phyloP scores from a whole-genome alignment of 306 rosid genomes.

The Cicer chorassanicum region DNA sequence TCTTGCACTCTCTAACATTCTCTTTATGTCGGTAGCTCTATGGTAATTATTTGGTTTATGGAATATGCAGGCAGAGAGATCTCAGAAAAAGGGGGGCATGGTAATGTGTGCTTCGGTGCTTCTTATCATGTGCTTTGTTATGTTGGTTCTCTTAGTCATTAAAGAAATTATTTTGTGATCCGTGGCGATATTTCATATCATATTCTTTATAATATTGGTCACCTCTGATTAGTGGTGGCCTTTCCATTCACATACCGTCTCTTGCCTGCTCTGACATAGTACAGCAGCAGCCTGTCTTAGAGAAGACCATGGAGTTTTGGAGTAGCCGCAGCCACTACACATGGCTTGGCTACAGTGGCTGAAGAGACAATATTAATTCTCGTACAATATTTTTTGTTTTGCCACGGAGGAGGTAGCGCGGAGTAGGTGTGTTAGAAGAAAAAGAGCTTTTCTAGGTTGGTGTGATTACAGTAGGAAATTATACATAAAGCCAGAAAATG shows the following conservation, averaged over 20 bases:
- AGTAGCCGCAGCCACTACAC: constrained; percentile 30
- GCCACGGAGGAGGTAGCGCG: constrained; percentile 27
- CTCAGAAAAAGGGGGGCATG: constrained; percentile 95
- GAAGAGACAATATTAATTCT: constrained; percentile 42
- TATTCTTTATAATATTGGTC: constrained; percentile 45
- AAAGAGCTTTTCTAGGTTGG: constrained; percentile 35
- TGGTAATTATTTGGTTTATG: constrained; percentile 35
- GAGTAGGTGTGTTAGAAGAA: constrained; percentile 41
- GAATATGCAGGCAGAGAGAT: constrained; percentile 89
- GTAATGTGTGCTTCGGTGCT: constrained; percentile 93
- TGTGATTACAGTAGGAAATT: constrained; percentile 48
- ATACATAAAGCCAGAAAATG: constrained; percentile 47
- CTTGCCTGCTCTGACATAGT: constrained; percentile 41
- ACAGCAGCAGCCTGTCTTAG: constrained; percentile 35
- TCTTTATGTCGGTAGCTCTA: background rate
- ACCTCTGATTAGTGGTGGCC: constrained; percentile 45
- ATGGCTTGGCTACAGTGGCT: constrained; percentile 25
- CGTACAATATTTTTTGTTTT: constrained; percentile 34
- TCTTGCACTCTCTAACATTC: constrained; percentile 11
- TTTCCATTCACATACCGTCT: constrained; percentile 48
- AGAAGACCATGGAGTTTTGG: constrained; percentile 50
- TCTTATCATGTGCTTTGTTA: constrained; percentile 89
- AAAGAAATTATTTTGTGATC: constrained; percentile 86
- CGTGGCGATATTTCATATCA: constrained; percentile 17
- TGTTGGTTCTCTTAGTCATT: constrained; percentile 86